A percentile compares a stretch with the other conserved stretches of the same genome.
Evolutionary conservation across 306 rosid species (phyloP).

Genomic region (Mimosa bimucronata): DNA sequence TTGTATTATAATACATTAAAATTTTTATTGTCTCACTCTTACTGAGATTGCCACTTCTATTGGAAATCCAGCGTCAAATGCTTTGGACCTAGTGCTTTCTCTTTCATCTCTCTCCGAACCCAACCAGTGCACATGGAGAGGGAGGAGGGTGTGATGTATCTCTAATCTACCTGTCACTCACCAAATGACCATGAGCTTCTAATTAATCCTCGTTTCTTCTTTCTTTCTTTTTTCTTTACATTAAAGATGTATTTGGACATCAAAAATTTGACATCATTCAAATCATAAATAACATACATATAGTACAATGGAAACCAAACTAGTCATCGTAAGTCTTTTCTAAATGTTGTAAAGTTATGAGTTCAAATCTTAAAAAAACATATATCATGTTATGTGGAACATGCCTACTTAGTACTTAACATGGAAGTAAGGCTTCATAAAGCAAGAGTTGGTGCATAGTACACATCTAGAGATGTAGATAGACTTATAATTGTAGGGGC

Average conservation of each 20-base stretch:
- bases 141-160: neutral
- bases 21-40: slow-evolving; percentile 22
- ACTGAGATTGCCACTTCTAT: neutral
- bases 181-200: neutral
- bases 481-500: no score
- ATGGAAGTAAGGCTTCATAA: no score
- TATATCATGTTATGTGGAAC: no score
- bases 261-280: neutral
- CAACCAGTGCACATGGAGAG: neutral
- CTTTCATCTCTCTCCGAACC: neutral
- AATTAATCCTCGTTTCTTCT: neutral
- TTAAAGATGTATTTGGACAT: neutral
- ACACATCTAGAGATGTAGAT: no score
- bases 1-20: neutral
- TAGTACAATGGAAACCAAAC: no score
- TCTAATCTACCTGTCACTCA: neutral
- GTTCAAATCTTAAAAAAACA: no score
- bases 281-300: no score
- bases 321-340: no score
- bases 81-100: neutral
- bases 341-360: no score
- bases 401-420: no score
- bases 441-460: no score
- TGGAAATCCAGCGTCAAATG: neutral
- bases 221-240: no score